Percentiles rank a stretch among this genome's conserved stretches.
phyloP scores from a whole-genome alignment of 208 protist genomes.

The Ichthyophonus hoferi region DNA sequence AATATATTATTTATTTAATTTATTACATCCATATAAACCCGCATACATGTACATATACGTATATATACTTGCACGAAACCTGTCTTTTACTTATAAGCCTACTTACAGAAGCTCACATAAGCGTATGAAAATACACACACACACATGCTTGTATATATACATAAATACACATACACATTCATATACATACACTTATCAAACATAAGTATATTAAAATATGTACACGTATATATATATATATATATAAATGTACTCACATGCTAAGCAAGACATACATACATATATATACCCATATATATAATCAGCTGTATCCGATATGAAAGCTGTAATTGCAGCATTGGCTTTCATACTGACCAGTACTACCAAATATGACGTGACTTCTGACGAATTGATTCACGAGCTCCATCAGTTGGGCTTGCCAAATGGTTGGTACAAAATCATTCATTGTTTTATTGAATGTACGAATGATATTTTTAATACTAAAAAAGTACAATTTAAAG shows the following conservation, averaged over 20 bases:
- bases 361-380: conserved; percentile 22
- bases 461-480: background rate
- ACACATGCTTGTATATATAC: background rate
- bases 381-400: conserved; percentile 47
- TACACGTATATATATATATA: background rate
- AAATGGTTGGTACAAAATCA: conserved; percentile 50
- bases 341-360: conserved; percentile 22
- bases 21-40: too few relatives aligned
- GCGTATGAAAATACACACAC: too few relatives aligned
- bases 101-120: too few relatives aligned
- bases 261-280: background rate
- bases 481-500: too few relatives aligned
- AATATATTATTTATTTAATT: too few relatives aligned
- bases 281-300: background rate
- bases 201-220: too few relatives aligned
- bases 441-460: too few relatives aligned
- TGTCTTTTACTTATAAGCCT: too few relatives aligned
- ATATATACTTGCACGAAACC: too few relatives aligned
- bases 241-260: background rate
- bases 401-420: conserved; percentile 64
- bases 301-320: conserved; percentile 20
- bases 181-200: conserved; percentile 1
- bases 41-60: too few relatives aligned
- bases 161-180: conserved; percentile 18
- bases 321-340: conserved; percentile 22